Evolutionary conservation across 2,329 filamentous ascomycete genomes (phyloP).

Genomic region (Epichloe hybrida): DNA sequence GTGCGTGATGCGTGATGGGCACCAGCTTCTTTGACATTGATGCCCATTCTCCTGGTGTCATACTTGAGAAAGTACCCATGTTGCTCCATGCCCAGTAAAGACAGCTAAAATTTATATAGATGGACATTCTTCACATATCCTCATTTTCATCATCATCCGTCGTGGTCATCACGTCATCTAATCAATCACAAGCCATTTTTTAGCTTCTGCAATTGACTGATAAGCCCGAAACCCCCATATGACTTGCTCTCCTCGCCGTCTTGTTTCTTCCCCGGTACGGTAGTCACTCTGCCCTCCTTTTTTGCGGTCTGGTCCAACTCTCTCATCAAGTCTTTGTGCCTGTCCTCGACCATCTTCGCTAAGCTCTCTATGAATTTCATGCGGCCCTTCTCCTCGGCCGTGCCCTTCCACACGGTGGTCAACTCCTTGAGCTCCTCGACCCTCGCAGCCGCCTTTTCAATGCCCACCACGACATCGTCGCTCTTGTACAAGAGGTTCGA

Average conservation of each 20-base stretch:
- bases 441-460: constrained; percentile 59
- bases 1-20: too few relatives aligned
- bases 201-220: constrained; percentile 49
- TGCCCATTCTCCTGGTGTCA: too few relatives aligned
- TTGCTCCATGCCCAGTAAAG: too few relatives aligned
- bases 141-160: background rate
- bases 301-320: constrained; percentile 33
- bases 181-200: constrained; percentile 36
- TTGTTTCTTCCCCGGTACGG: constrained; percentile 15
- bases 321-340: constrained; percentile 37
- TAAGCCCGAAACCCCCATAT: constrained; percentile 42
- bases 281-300: constrained; percentile 20
- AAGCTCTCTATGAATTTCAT: constrained; percentile 69
- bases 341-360: constrained; percentile 71
- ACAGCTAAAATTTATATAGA: background rate
- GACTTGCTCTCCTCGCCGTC: constrained; percentile 26
- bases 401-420: constrained; percentile 82
- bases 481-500: constrained; percentile 45
- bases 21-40: too few relatives aligned
- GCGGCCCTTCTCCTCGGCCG: constrained; percentile 81
- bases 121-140: background rate
- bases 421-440: constrained; percentile 69
- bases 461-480: constrained; percentile 47
- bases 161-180: background rate
- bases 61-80: too few relatives aligned